A percentile compares a stretch with the other conserved stretches of the same genome.
phyloP scores from a whole-genome alignment of 2,329 filamentous ascomycete species.

The Phaeosphaeria sp. region DNA sequence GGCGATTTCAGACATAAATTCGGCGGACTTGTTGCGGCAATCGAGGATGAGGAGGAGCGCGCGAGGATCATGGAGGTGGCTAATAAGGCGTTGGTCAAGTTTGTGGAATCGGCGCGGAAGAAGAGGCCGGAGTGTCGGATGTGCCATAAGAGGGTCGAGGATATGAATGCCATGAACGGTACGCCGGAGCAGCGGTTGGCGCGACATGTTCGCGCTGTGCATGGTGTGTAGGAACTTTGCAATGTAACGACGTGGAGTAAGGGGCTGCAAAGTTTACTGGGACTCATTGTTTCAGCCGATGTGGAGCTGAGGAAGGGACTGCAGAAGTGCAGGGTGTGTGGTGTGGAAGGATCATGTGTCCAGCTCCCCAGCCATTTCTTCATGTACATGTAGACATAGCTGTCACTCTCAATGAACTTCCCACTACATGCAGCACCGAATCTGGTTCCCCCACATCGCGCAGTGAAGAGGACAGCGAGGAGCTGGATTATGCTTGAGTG shows the following conservation, averaged over 20 bases:
- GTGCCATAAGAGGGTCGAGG: not conserved
- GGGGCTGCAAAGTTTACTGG: no score
- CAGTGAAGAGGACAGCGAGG: no score
- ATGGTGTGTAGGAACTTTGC: not conserved
- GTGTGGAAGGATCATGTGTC: no score
- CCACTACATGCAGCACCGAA: no score
- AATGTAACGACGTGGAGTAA: no score
- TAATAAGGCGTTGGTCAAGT: not conserved
- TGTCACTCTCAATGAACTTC: no score
- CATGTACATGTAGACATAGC: no score
- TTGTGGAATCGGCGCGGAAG: not conserved
- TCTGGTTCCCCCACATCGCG: no score
- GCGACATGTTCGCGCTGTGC: not conserved
- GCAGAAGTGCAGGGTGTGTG: no score
- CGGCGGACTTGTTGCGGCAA: not conserved
- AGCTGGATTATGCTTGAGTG: conserved; percentile 38
- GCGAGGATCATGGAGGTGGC: not conserved
- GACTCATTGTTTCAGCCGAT: no score
- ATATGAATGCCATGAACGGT: not conserved
- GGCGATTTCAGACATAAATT: not conserved
- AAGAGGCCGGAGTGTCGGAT: not conserved
- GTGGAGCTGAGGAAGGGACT: no score
- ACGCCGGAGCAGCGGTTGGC: not conserved
- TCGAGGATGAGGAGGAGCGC: not conserved
- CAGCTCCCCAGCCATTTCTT: no score